These are phyloP conservation scores for Komagataea norvegica DNA, from an alignment of 1,139 yeast species.

Conservation along the genomic window DNA sequence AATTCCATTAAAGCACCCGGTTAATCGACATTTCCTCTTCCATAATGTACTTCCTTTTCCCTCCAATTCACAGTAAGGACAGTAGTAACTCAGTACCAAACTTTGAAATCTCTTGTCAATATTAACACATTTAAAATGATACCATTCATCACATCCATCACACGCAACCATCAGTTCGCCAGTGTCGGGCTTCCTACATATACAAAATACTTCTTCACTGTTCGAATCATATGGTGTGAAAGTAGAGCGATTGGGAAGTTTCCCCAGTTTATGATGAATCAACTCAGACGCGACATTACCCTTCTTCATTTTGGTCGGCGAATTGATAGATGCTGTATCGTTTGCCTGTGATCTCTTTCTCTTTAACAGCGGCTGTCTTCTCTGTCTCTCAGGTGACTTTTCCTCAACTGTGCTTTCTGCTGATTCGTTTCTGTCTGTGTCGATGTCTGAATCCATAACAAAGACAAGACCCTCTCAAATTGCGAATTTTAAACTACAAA, in stretches of 20 bases:
- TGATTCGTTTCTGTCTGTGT: no score
- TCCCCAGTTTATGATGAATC: constrained; percentile 10
- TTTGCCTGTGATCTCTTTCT: no score
- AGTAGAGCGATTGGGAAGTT: constrained; percentile 6
- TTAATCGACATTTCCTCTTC: constrained; percentile 72
- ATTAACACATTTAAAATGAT: constrained; percentile 74
- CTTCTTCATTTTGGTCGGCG: no score
- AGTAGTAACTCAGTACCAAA: constrained; percentile 62
- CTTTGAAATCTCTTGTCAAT: constrained; percentile 49
- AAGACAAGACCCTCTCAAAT: no score
- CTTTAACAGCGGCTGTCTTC: no score
- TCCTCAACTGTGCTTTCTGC: no score
- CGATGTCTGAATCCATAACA: no score
- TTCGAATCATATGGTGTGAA: constrained; percentile 23
- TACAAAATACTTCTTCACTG: constrained; percentile 67
- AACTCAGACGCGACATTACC: no score
- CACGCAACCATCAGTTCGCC: constrained; percentile 89
- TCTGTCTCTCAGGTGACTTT: no score
- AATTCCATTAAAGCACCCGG: constrained; percentile 58
- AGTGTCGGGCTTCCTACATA: constrained; percentile 73
- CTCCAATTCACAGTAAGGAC: constrained; percentile 67
- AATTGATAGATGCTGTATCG: no score
- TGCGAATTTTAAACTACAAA: no score
- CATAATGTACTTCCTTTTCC: constrained; percentile 49
- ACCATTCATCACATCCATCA: constrained; percentile 96